These are phyloP conservation scores for Inonotus hispidus DNA, from an alignment of 1,284 basidiomycete species.

Conservation along the genomic window DNA sequence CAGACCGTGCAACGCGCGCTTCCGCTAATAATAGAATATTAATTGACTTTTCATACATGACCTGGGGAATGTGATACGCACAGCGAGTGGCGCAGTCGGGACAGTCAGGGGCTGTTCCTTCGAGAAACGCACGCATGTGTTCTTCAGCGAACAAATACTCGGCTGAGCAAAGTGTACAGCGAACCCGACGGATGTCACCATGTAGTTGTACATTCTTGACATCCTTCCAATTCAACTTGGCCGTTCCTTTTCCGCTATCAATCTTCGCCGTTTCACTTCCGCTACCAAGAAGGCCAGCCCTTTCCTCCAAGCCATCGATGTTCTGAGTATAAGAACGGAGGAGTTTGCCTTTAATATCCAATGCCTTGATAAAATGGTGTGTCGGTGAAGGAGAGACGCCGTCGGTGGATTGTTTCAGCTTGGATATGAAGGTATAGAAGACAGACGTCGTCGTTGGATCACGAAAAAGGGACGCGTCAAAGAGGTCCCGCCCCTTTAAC, in stretches of 20 bases:
- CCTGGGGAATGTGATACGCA: conserved; percentile 37
- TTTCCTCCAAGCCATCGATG: conserved; percentile 88
- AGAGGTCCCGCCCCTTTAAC: conserved; percentile 84
- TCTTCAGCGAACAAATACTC: conserved; percentile 64
- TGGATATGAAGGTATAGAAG: conserved; percentile 93
- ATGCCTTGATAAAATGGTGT: conserved; percentile 82
- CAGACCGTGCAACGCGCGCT: conserved; percentile 73
- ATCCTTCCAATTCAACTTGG: conserved; percentile 58
- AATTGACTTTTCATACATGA: background rate
- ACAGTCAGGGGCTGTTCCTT: conserved; percentile 73
- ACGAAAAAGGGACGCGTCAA: conserved; percentile 83
- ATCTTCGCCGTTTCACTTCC: conserved; percentile 48
- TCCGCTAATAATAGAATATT: conserved; percentile 45
- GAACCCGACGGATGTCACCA: conserved; percentile 84
- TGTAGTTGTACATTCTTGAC: conserved; percentile 88
- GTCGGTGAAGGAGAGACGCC: conserved; percentile 78
- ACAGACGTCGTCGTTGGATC: conserved; percentile 82
- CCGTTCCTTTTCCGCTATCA: conserved; percentile 54
- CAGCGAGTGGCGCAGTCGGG: conserved; percentile 76
- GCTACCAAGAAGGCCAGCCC: conserved; percentile 66
- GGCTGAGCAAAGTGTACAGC: conserved; percentile 77
- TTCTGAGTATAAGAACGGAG: conserved; percentile 93
- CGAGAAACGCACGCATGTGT: conserved; percentile 57
- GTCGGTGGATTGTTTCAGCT: conserved; percentile 81
- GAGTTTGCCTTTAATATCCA: conserved; percentile 81